Evolutionary conservation across 1,284 basidiomycete genomes (phyloP).

Genomic region (Trichosporon sp.): DNA sequence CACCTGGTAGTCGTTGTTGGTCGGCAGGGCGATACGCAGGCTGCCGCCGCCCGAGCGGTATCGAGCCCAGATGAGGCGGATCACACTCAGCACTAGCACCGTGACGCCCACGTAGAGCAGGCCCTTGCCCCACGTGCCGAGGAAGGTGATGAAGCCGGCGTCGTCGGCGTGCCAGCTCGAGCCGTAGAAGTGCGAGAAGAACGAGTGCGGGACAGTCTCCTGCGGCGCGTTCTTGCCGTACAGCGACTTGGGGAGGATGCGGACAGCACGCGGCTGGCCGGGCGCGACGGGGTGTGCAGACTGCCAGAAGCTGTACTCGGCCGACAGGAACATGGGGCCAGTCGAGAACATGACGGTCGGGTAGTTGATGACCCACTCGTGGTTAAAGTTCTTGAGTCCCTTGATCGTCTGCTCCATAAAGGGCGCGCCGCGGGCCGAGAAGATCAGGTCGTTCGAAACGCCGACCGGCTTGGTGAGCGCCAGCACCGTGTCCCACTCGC

Average conservation of each 20-base stretch:
- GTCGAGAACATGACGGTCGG: slow-evolving; percentile 99
- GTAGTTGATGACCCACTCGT: slow-evolving; percentile 89
- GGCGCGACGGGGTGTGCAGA: slow-evolving; percentile 61
- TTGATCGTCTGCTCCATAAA: slow-evolving; percentile 92
- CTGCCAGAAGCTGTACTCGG: slow-evolving; percentile 76
- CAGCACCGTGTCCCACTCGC: slow-evolving; percentile 74
- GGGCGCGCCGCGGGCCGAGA: slow-evolving; percentile 75
- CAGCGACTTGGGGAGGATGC: slow-evolving; percentile 84
- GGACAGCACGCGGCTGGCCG: slow-evolving; percentile 58
- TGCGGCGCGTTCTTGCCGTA: slow-evolving; percentile 94
- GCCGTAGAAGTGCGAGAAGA: slow-evolving; percentile 93
- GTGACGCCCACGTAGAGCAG: slow-evolving; percentile 75
- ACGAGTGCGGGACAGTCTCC: slow-evolving; percentile 78
- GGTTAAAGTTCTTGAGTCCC: slow-evolving; percentile 86
- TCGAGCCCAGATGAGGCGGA: slow-evolving; percentile 55
- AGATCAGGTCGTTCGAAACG: slow-evolving; percentile 96
- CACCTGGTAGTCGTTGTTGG: slow-evolving; percentile 15
- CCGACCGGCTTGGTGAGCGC: slow-evolving; percentile 95
- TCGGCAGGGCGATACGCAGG: slow-evolving; percentile 8
- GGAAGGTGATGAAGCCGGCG: slow-evolving; percentile 84
- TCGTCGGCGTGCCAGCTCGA: slow-evolving; percentile 96
- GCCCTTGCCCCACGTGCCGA: slow-evolving; percentile 75
- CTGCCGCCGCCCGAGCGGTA: slow-evolving; percentile 14
- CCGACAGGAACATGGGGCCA: slow-evolving; percentile 86
- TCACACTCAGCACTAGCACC: slow-evolving; percentile 63